A percentile compares a stretch with the other conserved stretches of the same genome.
These are phyloP conservation scores for Leucosporidium yakuticum DNA, from an alignment of 768 basidiomycete species.

Conservation along the genomic window DNA sequence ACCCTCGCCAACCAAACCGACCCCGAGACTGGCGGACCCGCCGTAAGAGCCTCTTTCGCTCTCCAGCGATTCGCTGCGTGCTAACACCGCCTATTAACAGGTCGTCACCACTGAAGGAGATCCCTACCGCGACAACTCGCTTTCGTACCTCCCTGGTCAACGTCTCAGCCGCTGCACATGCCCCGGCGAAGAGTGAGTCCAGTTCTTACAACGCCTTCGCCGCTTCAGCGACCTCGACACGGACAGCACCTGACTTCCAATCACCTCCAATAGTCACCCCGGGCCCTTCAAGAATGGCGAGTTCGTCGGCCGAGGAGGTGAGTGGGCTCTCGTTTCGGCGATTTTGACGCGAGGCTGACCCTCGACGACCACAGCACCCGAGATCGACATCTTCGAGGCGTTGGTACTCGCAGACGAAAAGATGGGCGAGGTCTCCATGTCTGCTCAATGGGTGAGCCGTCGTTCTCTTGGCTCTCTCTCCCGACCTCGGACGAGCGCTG, in stretches of 20 bases:
- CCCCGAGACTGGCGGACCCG: neutral
- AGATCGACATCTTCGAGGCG: conserved; percentile 6
- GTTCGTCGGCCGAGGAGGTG: neutral
- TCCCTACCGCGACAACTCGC: conserved; percentile 48
- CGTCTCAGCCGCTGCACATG: conserved; percentile 85
- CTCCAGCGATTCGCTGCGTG: no score
- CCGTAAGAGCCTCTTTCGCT: no score
- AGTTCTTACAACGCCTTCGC: conserved; percentile 43
- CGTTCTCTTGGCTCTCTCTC: no score
- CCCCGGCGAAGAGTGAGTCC: conserved; percentile 54
- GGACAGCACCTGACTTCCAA: no score
- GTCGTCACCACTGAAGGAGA: conserved; percentile 52
- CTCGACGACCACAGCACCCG: no score
- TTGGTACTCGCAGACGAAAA: neutral
- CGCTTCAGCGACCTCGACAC: no score
- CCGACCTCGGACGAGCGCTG: no score
- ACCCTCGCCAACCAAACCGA: conserved; percentile 67
- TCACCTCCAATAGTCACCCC: no score
- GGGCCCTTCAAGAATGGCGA: neutral
- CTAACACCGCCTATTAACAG: neutral
- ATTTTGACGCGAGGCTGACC: no score
- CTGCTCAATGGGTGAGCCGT: no score
- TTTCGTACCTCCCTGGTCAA: conserved; percentile 85
- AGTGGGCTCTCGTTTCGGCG: conserved; percentile 40
- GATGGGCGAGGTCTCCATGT: no score